phyloP scores from a whole-genome alignment of 495 filamentous ascomycete species.

The Penicillium paxilli region DNA sequence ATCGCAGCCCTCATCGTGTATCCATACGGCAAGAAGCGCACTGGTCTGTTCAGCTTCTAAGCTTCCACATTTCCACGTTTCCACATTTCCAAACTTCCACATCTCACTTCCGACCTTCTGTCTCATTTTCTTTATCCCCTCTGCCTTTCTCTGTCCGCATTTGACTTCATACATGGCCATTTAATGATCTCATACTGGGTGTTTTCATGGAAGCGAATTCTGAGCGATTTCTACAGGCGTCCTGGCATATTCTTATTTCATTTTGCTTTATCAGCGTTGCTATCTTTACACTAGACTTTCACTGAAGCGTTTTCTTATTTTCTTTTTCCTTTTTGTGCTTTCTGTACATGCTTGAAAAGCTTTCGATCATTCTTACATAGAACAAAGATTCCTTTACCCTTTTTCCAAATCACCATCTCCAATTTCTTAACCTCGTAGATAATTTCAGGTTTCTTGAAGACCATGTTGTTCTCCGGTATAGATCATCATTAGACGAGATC shows the following conservation, averaged over 20 bases:
- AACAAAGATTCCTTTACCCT: neutral
- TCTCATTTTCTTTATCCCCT: too few relatives aligned
- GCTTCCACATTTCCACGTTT: neutral
- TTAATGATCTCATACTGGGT: neutral
- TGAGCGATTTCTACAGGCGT: conserved; percentile 1
- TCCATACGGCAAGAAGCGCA: conserved; percentile 83
- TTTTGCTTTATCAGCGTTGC: neutral
- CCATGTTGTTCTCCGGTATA: too few relatives aligned
- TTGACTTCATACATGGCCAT: neutral
- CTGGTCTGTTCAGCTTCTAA: conserved; percentile 85
- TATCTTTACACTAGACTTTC: too few relatives aligned
- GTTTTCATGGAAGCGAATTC: neutral
- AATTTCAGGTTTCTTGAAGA: too few relatives aligned
- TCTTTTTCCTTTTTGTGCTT: neutral
- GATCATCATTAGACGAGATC: neutral
- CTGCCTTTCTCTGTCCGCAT: neutral
- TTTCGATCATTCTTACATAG: neutral
- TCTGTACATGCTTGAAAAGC: neutral
- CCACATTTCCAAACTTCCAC: too few relatives aligned
- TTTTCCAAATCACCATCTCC: too few relatives aligned
- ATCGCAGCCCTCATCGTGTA: conserved; percentile 83
- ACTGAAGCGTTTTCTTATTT: neutral
- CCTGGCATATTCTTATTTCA: neutral
- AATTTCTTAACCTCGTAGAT: too few relatives aligned
- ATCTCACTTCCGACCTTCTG: neutral